A percentile compares a stretch with the other conserved stretches of the same genome.
phyloP scores from a whole-genome alignment of 768 basidiomycete genomes.

The Cystofilobasidium macerans region DNA sequence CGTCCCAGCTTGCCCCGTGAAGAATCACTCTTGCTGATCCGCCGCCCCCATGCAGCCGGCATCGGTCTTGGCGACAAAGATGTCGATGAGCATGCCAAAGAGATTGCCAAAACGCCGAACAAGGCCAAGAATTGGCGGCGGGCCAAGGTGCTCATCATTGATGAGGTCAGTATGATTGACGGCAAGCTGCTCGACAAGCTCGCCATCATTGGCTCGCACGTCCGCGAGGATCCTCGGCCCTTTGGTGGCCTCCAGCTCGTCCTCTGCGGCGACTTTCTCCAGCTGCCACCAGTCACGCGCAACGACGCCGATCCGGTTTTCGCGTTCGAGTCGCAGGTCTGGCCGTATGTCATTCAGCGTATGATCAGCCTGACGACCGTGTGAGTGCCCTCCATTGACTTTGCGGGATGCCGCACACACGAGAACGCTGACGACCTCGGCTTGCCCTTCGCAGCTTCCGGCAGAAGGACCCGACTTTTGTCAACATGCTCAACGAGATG shows the following conservation, averaged over 20 bases:
- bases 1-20: too few species aligned
- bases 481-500: conserved; percentile 98
- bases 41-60: neutral
- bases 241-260: conserved; percentile 24
- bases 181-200: conserved; percentile 20
- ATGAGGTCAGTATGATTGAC: conserved; percentile 23
- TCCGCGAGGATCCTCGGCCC: neutral
- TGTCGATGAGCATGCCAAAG: neutral
- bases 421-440: neutral
- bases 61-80: conserved; percentile 6
- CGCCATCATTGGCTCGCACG: neutral
- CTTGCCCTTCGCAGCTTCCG: neutral
- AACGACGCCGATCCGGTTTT: conserved; percentile 43
- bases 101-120: neutral
- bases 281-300: neutral
- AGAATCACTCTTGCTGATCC: too few species aligned
- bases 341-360: conserved; percentile 61
- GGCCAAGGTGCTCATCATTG: conserved; percentile 17
- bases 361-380: conserved; percentile 79
- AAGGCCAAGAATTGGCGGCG: neutral
- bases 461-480: conserved; percentile 28
- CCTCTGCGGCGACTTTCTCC: conserved; percentile 21
- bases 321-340: conserved; percentile 76
- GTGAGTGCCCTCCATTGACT: neutral
- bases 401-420: neutral